These are phyloP conservation scores for Avena atlantica DNA, from an alignment of 176 grass and related monocot genomes.

Conservation along the genomic window DNA sequence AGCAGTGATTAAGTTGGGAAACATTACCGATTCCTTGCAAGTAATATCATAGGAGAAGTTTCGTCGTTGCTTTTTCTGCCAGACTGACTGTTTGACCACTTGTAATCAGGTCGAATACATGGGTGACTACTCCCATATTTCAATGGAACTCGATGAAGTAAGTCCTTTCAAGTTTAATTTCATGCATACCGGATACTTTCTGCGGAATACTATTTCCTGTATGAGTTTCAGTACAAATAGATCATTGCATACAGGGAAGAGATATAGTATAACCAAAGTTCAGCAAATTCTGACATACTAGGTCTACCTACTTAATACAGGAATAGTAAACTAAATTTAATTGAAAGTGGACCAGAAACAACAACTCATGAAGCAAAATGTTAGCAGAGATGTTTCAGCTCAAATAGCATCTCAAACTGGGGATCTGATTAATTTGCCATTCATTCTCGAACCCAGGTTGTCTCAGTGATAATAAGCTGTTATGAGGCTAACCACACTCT, in stretches of 20 bases:
- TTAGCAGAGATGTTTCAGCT: conserved; percentile 20
- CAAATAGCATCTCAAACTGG: conserved; percentile 25
- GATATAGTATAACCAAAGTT: not conserved
- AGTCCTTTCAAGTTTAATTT: conserved; percentile 37
- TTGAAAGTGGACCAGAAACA: conserved; percentile 27
- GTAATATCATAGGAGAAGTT: too few species aligned
- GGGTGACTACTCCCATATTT: conserved; percentile 92
- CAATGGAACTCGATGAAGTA: conserved; percentile 96
- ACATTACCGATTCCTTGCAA: not conserved
- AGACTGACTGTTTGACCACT: conserved; percentile 38
- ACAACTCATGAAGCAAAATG: conserved; percentile 2
- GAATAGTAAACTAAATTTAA: not conserved
- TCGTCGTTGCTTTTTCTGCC: not conserved
- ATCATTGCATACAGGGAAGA: conserved; percentile 9
- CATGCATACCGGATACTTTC: conserved; percentile 14
- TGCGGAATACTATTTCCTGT: not conserved
- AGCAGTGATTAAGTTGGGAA: conserved; percentile 20
- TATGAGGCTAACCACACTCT: conserved; percentile 66
- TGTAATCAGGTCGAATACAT: conserved; percentile 88
- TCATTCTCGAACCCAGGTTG: conserved; percentile 62
- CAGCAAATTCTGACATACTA: conserved; percentile 20
- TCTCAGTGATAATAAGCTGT: conserved; percentile 63
- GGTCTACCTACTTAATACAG: conserved; percentile 12
- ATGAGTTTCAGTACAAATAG: too few species aligned
- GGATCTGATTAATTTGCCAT: conserved; percentile 33